These are phyloP conservation scores for Amphicarpaea edgeworthii DNA, from an alignment of 306 rosid species.

Conservation along the genomic window DNA sequence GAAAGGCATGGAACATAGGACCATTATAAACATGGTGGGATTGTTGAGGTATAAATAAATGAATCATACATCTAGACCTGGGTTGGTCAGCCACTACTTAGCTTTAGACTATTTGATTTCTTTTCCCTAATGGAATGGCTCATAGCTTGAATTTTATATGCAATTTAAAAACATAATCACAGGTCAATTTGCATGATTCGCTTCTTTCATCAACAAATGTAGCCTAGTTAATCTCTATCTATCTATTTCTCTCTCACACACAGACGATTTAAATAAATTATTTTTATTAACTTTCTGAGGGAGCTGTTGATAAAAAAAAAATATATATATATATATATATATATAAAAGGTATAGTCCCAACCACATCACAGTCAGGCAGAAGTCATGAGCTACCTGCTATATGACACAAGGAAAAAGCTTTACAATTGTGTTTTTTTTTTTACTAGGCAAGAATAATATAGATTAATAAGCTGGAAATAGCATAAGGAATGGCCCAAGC, in stretches of 20 bases:
- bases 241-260: background rate
- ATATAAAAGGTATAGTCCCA: conserved; percentile 17
- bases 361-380: conserved; percentile 16
- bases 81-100: conserved; percentile 1
- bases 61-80: too few species aligned
- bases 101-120: background rate
- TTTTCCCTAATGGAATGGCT: conserved; percentile 6
- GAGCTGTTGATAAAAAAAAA: background rate
- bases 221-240: background rate
- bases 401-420: conserved; percentile 5
- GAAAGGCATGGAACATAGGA: too few species aligned
- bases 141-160: conserved; percentile 1
- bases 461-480: too few species aligned
- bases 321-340: too few species aligned
- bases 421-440: background rate
- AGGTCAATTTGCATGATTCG: conserved; percentile 14
- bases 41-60: too few species aligned
- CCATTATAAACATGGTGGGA: too few species aligned
- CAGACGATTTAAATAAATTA: background rate
- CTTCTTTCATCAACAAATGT: conserved; percentile 23
- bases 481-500: too few species aligned
- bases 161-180: conserved; percentile 13
- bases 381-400: conserved; percentile 1
- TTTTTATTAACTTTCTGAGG: background rate
- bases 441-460: too few species aligned